Base-by-base conservation (phyloP, 345 rosid genomes). In the Eucalyptus urophylla region DNA sequence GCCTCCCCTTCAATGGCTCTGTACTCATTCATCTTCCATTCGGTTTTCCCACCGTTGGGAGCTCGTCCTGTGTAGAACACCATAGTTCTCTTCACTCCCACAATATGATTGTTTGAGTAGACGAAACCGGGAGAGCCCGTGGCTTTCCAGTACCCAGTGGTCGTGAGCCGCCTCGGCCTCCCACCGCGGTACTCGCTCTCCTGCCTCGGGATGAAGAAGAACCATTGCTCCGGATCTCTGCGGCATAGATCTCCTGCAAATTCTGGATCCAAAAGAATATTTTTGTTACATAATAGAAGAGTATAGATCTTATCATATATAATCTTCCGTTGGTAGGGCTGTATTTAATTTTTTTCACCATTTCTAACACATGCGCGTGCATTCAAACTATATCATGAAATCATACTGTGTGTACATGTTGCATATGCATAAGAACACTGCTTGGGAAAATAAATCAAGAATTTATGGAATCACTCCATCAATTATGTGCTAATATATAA, bases 11-110 rank as follows among this genome's bases (percentile, higher is more conserved):
- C 91, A 50, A 90, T 49, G 60, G 91, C 92, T 67, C 88, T 92
- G 47, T 93, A 93, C 80, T 92, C 95, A 43, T 93, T 93, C 93
- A 93, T 92, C 87, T 92, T 94, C 95, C 95, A 94, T 47, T 92
- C 91, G 6, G 95, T 94, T 89, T 92, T 94, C 37, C 21, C 88
- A 17, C 95, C 94, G 37, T 14, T 91, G 2, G 95, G 95, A 88
- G 94, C 94, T 86, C 94, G 92, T 89, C 95, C 95, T 10, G 45
- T 89, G 83, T 94, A 94, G 89, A 92, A 93, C 76, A 92, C 93
- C 95, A 93, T 92, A 50, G 94, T 92, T 86, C 95, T 90, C 88
- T 91, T 93, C n/a, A 89, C 89, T 11, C 95, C 95, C 37, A 93
- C 80, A 5, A 88, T 86, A 11, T 90, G 93, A 67, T 69, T 90